phyloP scores from a whole-genome alignment of 768 basidiomycete species.

The Cantharellus cinnabarinus region DNA sequence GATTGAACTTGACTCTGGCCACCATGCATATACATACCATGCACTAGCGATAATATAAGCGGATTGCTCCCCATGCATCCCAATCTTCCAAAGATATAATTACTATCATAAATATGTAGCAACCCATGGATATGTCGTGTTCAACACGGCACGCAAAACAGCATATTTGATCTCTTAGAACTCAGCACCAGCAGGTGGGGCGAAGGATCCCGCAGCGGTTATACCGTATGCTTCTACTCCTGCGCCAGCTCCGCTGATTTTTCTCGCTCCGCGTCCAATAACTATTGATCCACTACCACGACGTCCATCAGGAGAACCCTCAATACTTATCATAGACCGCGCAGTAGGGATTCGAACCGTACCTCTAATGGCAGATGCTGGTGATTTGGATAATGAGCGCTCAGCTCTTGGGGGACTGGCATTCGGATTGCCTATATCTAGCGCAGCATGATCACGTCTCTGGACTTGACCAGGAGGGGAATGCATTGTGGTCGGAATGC shows the following conservation, averaged over 20 bases:
- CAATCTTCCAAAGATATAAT: too few species aligned
- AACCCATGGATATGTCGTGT: too few species aligned
- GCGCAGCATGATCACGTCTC: too few species aligned
- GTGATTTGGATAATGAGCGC: not conserved
- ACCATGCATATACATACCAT: too few species aligned
- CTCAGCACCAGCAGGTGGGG: not conserved
- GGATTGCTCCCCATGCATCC: too few species aligned
- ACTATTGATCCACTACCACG: slow-evolving; percentile 9
- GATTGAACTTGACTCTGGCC: too few species aligned
- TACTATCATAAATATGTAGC: too few species aligned
- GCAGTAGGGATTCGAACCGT: not conserved
- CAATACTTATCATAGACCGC: slow-evolving; percentile 46
- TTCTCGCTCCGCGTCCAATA: slow-evolving; percentile 10
- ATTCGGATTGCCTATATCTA: not conserved
- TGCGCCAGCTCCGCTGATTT: slow-evolving; percentile 39
- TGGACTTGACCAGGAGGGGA: not conserved
- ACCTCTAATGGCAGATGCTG: not conserved
- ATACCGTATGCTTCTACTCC: slow-evolving; percentile 59
- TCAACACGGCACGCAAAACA: too few species aligned
- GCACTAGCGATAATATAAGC: too few species aligned
- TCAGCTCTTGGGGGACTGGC: not conserved
- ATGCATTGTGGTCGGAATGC: not conserved
- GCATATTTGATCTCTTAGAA: too few species aligned
- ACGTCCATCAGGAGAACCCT: slow-evolving; percentile 18
- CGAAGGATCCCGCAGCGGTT: slow-evolving; percentile 61